A percentile compares a stretch with the other conserved stretches of the same genome.
Conservation (phyloP, 2,329 filamentous ascomycete species). For the Fusarium compactum region DNA sequence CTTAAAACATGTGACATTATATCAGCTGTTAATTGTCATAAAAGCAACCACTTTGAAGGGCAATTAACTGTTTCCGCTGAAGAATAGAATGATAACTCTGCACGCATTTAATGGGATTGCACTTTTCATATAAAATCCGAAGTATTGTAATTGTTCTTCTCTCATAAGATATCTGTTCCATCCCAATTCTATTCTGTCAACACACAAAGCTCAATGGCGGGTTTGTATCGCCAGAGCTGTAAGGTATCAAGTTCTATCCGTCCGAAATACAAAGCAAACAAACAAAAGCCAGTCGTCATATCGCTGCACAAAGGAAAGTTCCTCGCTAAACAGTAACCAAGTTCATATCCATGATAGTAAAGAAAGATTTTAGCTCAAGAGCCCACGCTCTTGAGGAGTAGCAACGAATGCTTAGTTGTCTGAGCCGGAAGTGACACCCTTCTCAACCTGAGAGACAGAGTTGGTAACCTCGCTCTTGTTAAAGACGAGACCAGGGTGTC, state of each 20-base stretch:
- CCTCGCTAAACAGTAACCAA: background rate
- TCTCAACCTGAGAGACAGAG: conserved; percentile 44
- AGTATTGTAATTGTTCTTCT: background rate
- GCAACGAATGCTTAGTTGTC: conserved; percentile 17
- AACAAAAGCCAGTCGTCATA: conserved; percentile 10
- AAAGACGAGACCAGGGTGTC: conserved; percentile 58
- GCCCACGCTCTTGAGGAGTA: background rate
- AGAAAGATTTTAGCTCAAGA: background rate
- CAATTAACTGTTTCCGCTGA: background rate
- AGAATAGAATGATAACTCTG: background rate
- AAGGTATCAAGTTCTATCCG: conserved; percentile 29
- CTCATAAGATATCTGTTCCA: conserved; percentile 7
- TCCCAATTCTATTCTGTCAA: background rate
- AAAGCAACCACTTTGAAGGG: background rate
- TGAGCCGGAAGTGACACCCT: conserved; percentile 19
- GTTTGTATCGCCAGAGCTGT: conserved; percentile 23
- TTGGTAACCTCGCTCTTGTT: conserved; percentile 34
- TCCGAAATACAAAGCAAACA: conserved; percentile 2
- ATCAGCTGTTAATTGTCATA: too few relatives aligned
- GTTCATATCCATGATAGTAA: background rate
- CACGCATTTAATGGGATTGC: background rate
- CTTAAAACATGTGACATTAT: too few relatives aligned
- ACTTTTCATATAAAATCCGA: background rate
- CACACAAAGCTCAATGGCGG: conserved; percentile 28
- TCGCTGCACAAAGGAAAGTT: conserved; percentile 34